A percentile compares a stretch with the other conserved stretches of the same genome.
Conservation (phyloP, 2,329 filamentous ascomycete species). For the Leptographium radiaticola region DNA sequence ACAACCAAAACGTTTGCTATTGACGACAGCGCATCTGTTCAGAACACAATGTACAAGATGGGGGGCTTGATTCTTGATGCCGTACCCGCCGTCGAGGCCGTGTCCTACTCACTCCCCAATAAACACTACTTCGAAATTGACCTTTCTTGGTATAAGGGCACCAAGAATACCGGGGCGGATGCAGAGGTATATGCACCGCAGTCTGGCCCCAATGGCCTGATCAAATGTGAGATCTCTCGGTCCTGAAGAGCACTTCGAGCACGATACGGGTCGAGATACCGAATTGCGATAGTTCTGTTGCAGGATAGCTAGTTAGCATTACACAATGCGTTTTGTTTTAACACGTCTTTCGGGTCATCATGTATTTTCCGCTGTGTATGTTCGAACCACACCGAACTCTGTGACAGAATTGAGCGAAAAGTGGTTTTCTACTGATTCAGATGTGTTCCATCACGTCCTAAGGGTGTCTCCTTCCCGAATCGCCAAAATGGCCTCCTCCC, state of each 20-base stretch:
- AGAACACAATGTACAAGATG: slow-evolving; percentile 99
- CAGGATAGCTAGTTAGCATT: too few relatives aligned
- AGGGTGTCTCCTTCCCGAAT: slow-evolving; percentile 35
- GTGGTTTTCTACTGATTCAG: neutral
- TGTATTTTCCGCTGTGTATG: too few relatives aligned
- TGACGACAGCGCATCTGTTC: slow-evolving; percentile 84
- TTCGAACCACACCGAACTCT: too few relatives aligned
- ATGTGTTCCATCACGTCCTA: slow-evolving; percentile 30
- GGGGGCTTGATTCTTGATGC: slow-evolving; percentile 68
- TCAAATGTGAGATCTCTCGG: slow-evolving; percentile 78
- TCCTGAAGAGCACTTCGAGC: slow-evolving; percentile 2
- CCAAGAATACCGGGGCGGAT: slow-evolving; percentile 91
- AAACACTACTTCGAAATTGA: slow-evolving; percentile 99
- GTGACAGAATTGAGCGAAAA: neutral
- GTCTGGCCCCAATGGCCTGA: slow-evolving; percentile 84
- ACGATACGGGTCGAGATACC: too few relatives aligned
- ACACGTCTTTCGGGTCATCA: too few relatives aligned
- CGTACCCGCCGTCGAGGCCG: slow-evolving; percentile 56
- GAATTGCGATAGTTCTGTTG: too few relatives aligned
- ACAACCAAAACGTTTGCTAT: slow-evolving; percentile 86
- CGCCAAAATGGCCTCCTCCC: slow-evolving; percentile 36
- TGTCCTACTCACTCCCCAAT: slow-evolving; percentile 82
- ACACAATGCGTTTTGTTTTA: too few relatives aligned
- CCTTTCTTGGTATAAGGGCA: slow-evolving; percentile 87
- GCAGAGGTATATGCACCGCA: slow-evolving; percentile 94